These are phyloP conservation scores for Zalerion maritima DNA, from an alignment of 495 filamentous ascomycete genomes.

Conservation along the genomic window DNA sequence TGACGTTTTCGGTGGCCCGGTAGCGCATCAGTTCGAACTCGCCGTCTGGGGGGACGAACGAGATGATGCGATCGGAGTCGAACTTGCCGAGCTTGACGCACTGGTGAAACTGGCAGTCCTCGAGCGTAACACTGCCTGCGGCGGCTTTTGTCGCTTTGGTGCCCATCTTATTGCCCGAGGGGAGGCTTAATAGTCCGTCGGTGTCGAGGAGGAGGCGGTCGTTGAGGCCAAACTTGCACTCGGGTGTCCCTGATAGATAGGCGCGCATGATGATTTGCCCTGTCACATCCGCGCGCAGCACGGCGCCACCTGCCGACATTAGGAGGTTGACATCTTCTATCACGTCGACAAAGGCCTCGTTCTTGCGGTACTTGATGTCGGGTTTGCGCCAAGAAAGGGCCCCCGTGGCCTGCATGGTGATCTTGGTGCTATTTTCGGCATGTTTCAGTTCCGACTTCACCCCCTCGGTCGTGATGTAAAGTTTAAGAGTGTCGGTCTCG, in stretches of 20 bases:
- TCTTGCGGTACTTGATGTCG: conserved; percentile 98
- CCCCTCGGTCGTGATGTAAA: conserved; percentile 99
- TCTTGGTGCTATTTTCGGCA: conserved; percentile 84
- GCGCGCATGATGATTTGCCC: conserved; percentile 98
- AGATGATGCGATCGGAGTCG: conserved; percentile 94
- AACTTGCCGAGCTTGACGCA: conserved; percentile 97
- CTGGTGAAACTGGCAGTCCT: conserved; percentile 99
- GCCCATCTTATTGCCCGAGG: conserved; percentile 53
- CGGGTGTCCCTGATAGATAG: conserved; percentile 89
- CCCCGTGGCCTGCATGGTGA: conserved; percentile 98
- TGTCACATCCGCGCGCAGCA: conserved; percentile 92
- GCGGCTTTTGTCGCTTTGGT: conserved; percentile 88
- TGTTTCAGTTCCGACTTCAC: conserved; percentile 92
- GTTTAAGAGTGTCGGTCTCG: conserved; percentile 96
- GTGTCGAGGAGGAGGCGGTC: conserved; percentile 85
- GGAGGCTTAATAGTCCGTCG: conserved; percentile 47
- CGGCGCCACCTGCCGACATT: conserved; percentile 90
- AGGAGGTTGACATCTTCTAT: conserved; percentile 99
- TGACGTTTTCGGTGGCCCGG: conserved; percentile 98
- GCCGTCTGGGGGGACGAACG: conserved; percentile 93
- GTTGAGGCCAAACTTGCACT: conserved; percentile 99
- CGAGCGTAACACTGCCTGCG: conserved; percentile 86
- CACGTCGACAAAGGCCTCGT: conserved; percentile 97
- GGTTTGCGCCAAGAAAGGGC: conserved; percentile 92
- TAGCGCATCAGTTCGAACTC: conserved; percentile 99